Evolutionary conservation across 1,139 yeast genomes (phyloP), one percentile per base, ranked within the genome.

Genomic region (Kodamaea anthophila): DNA sequence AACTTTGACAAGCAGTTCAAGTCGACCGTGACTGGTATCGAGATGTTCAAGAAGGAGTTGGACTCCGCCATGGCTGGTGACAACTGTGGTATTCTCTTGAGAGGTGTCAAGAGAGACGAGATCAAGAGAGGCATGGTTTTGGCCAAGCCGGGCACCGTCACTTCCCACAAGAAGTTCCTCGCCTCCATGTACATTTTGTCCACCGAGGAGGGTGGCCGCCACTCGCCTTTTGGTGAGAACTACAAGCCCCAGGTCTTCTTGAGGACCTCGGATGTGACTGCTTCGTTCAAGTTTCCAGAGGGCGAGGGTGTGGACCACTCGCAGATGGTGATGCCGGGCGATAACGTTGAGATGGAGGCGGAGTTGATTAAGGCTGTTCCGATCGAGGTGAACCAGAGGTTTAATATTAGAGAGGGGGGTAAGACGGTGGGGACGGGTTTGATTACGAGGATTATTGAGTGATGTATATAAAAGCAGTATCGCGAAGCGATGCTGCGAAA

Each of bases 391-490:
- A 94, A 94, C 63, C 96, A 87, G 72, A 85, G 97, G 68, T 91
- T 91, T 82, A 91, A 91, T 78, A 76, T 91, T 60, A 93, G 99
- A 79, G 99, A 91, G 73, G 97, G 98, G 70, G 97, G 97, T 60
- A 85, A 81, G 70, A 91, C 98, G 43, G 97, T 91, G 47, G 98
- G 96, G 64, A 91, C 98, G 49, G 98, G 98, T 71, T 71, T 91
- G 70, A 77, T 91, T 50, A 91, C 98, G 53, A 82, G 95, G 70
- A 82, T 91, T 62, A 64, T 86, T 49, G 95, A 84, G 65, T 78
- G 71, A 46, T n/a, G n/a, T n/a, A n/a, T n/a, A n/a, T n/a, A n/a
- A n/a, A n/a, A n/a, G 11, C 13, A 22, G 15, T 19, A 6, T 6
- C 6, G 18, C 18, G 18, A 16, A 16, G 18, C 18, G 18, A 16